Conservation (phyloP, 768 basidiomycete species). For the Suillus weaverae region DNA sequence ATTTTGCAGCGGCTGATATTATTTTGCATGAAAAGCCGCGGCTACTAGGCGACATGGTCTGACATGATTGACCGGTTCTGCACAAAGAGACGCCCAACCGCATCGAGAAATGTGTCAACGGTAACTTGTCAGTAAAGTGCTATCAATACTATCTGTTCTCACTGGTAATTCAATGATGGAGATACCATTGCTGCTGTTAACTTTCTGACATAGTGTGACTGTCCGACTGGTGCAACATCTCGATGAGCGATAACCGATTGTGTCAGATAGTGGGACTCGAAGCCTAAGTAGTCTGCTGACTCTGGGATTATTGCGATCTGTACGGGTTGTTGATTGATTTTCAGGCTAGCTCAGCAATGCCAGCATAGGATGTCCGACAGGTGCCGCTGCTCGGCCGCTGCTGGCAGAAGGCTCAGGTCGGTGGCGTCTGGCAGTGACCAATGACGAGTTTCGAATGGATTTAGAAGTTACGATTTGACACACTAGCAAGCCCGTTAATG, state of each 20-base stretch:
- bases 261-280: neutral
- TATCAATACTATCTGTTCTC: neutral
- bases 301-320: neutral
- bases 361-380: neutral
- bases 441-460: neutral
- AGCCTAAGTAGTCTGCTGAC: neutral
- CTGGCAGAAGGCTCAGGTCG: neutral
- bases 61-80: neutral
- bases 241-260: neutral
- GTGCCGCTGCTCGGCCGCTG: neutral
- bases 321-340: neutral
- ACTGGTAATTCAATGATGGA: neutral
- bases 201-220: neutral
- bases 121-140: neutral
- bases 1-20: neutral
- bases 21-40: neutral
- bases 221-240: neutral
- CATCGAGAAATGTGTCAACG: neutral
- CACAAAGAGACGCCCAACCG: neutral
- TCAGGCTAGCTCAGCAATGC: neutral
- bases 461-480: neutral
- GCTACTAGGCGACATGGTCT: neutral
- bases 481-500: neutral
- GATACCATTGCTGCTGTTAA: neutral
- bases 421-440: neutral